Evolutionary conservation across 768 basidiomycete genomes (phyloP).

Genomic region (Boletus rubropictus): DNA sequence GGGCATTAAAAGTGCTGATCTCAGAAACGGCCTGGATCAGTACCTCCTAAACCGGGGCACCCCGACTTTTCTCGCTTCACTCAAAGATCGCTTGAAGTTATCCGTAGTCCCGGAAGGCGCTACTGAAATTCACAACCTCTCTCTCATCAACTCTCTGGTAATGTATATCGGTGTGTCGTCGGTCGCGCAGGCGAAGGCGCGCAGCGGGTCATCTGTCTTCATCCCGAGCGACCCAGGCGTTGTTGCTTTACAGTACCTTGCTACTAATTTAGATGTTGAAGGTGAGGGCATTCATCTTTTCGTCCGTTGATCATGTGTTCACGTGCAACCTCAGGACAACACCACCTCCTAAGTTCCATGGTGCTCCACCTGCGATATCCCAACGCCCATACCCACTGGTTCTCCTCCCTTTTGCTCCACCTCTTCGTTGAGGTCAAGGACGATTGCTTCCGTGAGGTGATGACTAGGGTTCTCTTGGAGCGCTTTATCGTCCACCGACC

Average conservation of each 20-base stretch:
- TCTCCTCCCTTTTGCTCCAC: conserved; percentile 83
- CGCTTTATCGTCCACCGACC: conserved; percentile 91
- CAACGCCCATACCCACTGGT: conserved; percentile 98
- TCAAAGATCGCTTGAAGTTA: conserved; percentile 70
- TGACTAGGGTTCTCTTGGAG: conserved; percentile 87
- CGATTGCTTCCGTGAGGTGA: conserved; percentile 72
- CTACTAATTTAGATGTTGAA: conserved; percentile 82
- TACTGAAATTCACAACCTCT: conserved; percentile 72
- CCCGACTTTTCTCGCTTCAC: conserved; percentile 63
- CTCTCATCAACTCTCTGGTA: conserved; percentile 89
- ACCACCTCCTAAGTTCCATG: conserved; percentile 88
- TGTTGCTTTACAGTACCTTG: conserved; percentile 75
- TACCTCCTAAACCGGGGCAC: conserved; percentile 74
- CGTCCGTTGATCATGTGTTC: background rate
- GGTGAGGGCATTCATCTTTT: conserved; percentile 44
- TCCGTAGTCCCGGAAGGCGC: conserved; percentile 41
- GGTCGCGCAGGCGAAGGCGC: conserved; percentile 81
- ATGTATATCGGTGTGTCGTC: conserved; percentile 95
- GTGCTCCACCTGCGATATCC: conserved; percentile 95
- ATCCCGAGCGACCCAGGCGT: conserved; percentile 80
- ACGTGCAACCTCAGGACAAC: conserved; percentile 62
- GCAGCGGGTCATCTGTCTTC: conserved; percentile 78
- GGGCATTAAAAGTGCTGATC: conserved; percentile 72
- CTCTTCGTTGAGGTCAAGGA: conserved; percentile 78
- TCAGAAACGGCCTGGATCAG: conserved; percentile 77